A percentile compares a stretch with the other conserved stretches of the same genome.
These are phyloP conservation scores for Elymus sibiricus DNA, from an alignment of 176 grass and related monocot species.

Conservation along the genomic window DNA sequence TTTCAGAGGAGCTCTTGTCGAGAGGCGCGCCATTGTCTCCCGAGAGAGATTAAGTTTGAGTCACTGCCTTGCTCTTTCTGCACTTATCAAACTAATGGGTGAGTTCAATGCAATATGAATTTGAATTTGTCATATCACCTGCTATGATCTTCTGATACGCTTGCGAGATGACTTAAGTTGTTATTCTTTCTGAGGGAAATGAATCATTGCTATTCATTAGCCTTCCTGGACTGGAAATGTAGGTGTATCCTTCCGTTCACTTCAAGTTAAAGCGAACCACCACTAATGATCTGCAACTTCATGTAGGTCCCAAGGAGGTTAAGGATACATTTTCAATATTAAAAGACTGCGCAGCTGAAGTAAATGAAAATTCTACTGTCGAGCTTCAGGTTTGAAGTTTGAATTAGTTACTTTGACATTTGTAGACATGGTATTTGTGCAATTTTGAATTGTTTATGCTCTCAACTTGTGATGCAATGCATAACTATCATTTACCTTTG, in stretches of 20 bases:
- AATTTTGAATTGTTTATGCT: slow-evolving; percentile 2
- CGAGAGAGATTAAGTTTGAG: slow-evolving; percentile 93
- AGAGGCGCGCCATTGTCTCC: slow-evolving; percentile 78
- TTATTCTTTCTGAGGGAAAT: not conserved
- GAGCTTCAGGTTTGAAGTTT: slow-evolving; percentile 81
- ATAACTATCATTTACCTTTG: slow-evolving; percentile 27
- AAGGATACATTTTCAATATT: slow-evolving; percentile 72
- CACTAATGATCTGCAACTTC: slow-evolving; percentile 28
- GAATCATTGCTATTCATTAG: slow-evolving; percentile 11
- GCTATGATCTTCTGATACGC: not conserved
- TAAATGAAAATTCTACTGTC: slow-evolving; percentile 55
- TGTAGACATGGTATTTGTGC: slow-evolving; percentile 17
- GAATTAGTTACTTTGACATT: slow-evolving; percentile 25
- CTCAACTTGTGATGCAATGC: not conserved
- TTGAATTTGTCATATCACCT: not conserved
- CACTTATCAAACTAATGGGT: slow-evolving; percentile 70
- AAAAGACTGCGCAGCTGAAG: slow-evolving; percentile 79
- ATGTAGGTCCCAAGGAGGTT: slow-evolving; percentile 75
- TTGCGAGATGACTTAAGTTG: not conserved
- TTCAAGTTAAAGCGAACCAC: not conserved
- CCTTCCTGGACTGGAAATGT: not conserved
- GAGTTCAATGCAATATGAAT: slow-evolving; percentile 29
- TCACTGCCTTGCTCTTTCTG: slow-evolving; percentile 91
- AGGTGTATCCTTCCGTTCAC: slow-evolving; percentile 6
- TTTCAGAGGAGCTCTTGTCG: slow-evolving; percentile 82